Base-by-base conservation (phyloP, 2,329 filamentous ascomycete species). In the Fusarium annulatum region DNA sequence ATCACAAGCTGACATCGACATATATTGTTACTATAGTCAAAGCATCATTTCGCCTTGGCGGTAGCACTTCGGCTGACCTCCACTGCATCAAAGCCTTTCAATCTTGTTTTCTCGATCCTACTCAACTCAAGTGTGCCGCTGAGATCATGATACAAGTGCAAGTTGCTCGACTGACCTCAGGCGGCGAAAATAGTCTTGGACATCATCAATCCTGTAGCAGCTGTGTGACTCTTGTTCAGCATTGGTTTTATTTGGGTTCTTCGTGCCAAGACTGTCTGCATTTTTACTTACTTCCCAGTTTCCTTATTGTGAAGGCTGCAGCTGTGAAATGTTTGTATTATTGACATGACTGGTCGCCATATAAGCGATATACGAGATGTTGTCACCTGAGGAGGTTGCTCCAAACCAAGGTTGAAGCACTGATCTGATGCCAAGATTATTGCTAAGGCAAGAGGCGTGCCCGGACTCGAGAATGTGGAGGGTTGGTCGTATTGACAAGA, bases 141-240 rank as follows among this genome's bases (percentile, higher is more conserved):
- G 64, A 69, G 30, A 39, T 69, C 64, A 69, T 57, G 15, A 21
- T 34, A 11, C 30, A 21, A 56, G 33, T 33, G 19, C 21, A 18
- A 41, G 28, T 42, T 45, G n/a, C 18, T 41, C 51, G 28, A 18
- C 51, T 41, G 26, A 28, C 36, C 15, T 26, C 51, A 12, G 7
- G 19, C n/a, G 21, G 11, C 23, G 26, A 43, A 28, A 41, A 26
- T 19, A 26, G n/a, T 15, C 41, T 33, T 30, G 12, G 21, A 39
- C 5, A 10, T 30, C 6, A 23, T 30, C 7, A 28, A 36, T 49
- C 19, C 28, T 33, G 39, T 51, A 52, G 62, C 49, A 51, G 58
- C n/a, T 30, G 46, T 65, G 41, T 26, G 14, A 59, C 52, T 36
- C n/a, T 38, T 48, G 23, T 19, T 46, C 28, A 18, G 30, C 28